Base-by-base conservation (phyloP, 768 basidiomycete genomes). In the Lactarius indigo region DNA sequence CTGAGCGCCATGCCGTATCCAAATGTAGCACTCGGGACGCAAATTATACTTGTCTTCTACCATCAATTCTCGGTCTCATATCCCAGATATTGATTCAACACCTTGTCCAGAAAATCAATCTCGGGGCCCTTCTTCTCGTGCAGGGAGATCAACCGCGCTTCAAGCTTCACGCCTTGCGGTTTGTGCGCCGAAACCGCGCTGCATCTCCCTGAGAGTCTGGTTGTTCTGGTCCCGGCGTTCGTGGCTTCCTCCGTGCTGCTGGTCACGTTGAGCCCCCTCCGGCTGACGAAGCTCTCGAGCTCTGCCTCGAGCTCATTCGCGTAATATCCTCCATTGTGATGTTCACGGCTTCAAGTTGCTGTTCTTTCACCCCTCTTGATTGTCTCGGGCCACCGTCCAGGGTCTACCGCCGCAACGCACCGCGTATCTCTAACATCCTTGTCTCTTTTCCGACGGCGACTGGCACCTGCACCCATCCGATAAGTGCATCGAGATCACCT, bases 221-320 rank as follows among this genome's bases (percentile, higher is more conserved):
- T 95, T 94, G 74, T 91, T 93, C 76, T 87, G 82, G 75, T 86
- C 86, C 33, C 81, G 90, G 72, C 95, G 81, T 71, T 95, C 83
- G 33, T 7, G 33, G 95, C 94, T 76, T 96, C 93, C 76, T 96
- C 93, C 30, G 92, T 90, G 18, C 94, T 95, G 33, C 96, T 7
- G 9, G 9, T 35, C 33, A 5, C 96, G 82, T 87, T 92, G 76
- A 98, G 78, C 79, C 90, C 95, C 82, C 91, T 91, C 68, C 87
- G 85, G 5, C 79, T 83, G 61, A 99, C 94, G 77, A 98, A 98
- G 5, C 91, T 92, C 54, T 79, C 76, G 71, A 98, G 74, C 80
- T 98, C 96, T 15, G 83, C 70, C 33, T 35, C 33, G 7, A 9
- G 33, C 33, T 92, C 42, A 9, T 42, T 42, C 4, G 6, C 42